These are phyloP conservation scores for Trichoderma sp. DNA, from an alignment of 2,329 filamentous ascomycete genomes.

Conservation along the genomic window DNA sequence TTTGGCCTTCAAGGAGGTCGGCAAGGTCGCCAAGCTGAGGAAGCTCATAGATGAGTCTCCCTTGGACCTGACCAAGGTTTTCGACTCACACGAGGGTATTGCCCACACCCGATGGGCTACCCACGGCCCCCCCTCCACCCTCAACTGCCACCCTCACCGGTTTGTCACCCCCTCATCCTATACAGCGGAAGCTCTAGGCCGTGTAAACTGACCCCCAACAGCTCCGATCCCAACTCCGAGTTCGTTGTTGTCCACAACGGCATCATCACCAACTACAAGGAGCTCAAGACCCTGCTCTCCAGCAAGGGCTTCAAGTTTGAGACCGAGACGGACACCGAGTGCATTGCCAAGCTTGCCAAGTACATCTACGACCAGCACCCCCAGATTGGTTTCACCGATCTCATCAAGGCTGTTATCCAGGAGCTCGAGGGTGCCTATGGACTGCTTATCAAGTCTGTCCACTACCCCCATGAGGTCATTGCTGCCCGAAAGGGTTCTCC, in stretches of 20 bases:
- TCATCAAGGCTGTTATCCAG: constrained; percentile 96
- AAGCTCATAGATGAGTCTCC: constrained; percentile 83
- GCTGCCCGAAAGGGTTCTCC: constrained; percentile 98
- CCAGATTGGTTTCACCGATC: constrained; percentile 90
- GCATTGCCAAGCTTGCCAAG: constrained; percentile 98
- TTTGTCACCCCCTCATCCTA: constrained; percentile 47
- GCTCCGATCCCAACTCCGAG: constrained; percentile 93
- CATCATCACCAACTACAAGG: constrained; percentile 99
- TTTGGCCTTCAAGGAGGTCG: constrained; percentile 96
- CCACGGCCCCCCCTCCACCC: constrained; percentile 87
- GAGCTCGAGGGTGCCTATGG: constrained; percentile 98
- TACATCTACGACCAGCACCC: constrained; percentile 96
- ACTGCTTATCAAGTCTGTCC: constrained; percentile 95
- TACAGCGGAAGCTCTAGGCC: neutral
- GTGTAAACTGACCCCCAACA: constrained; percentile 39
- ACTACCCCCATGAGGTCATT: constrained; percentile 97
- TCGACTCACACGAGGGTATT: constrained; percentile 98
- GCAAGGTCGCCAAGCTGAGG: constrained; percentile 97
- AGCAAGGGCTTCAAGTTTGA: constrained; percentile 98
- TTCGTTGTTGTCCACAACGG: constrained; percentile 98
- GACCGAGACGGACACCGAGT: constrained; percentile 99
- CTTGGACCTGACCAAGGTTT: constrained; percentile 86
- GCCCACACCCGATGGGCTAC: constrained; percentile 99
- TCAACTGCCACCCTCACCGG: constrained; percentile 99
- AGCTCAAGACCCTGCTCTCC: constrained; percentile 89